Conservation (phyloP, 1,139 yeast genomes). For the Zygoascus sp. region DNA sequence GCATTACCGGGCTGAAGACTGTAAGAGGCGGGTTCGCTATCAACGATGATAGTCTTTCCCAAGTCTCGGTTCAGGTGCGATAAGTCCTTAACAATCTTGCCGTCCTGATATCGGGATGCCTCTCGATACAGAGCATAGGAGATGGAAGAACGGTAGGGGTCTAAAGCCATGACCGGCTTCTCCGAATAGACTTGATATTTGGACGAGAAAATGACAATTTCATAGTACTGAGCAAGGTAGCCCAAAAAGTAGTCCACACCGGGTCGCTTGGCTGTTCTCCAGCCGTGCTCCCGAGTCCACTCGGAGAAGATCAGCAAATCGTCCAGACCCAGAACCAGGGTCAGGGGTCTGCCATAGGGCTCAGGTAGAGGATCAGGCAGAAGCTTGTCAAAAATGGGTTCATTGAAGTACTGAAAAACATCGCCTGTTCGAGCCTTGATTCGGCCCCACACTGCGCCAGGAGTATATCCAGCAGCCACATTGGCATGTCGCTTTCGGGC, state of each 20-base stretch:
- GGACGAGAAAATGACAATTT: slow-evolving; percentile 83
- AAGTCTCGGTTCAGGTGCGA: slow-evolving; percentile 86
- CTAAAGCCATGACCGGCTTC: slow-evolving; percentile 78
- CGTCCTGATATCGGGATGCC: slow-evolving; percentile 86
- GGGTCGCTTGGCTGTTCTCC: slow-evolving; percentile 99
- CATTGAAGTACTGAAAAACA: slow-evolving; percentile 79
- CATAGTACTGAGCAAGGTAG: slow-evolving; percentile 91
- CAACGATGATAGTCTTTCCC: slow-evolving; percentile 73
- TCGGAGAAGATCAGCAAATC: slow-evolving; percentile 86
- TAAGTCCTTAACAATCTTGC: slow-evolving; percentile 70
- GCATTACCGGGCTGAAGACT: slow-evolving; percentile 91
- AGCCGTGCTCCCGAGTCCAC: slow-evolving; percentile 89
- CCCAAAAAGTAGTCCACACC: slow-evolving; percentile 96
- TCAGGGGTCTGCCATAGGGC: slow-evolving; percentile 88
- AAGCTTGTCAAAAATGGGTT: slow-evolving; percentile 88
- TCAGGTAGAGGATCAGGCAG: slow-evolving; percentile 90
- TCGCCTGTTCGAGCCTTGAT: slow-evolving; percentile 67
- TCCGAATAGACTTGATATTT: slow-evolving; percentile 86
- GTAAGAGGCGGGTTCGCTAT: slow-evolving; percentile 68
- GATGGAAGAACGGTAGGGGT: slow-evolving; percentile 86
- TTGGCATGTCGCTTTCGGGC: slow-evolving; percentile 43
- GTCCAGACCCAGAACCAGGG: slow-evolving; percentile 83
- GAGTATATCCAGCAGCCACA: slow-evolving; percentile 65
- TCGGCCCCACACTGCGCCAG: slow-evolving; percentile 48
- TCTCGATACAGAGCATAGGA: slow-evolving; percentile 87